Conservation (phyloP, 805 yeast species). For the Schizosaccharomyces osmophilus region DNA sequence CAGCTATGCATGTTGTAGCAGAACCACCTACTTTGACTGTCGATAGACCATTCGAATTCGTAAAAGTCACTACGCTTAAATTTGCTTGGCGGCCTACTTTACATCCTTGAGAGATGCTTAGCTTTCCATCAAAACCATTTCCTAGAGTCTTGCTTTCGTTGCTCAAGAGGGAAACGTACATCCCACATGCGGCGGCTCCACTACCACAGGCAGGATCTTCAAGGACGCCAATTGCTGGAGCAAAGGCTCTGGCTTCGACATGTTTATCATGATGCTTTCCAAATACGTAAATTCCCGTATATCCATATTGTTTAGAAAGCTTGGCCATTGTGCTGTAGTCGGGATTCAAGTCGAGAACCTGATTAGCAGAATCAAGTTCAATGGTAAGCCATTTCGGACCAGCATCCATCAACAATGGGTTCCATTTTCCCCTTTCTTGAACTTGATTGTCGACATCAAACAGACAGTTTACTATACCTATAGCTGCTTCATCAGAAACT, state of each 20-base stretch:
- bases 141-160: too few relatives aligned
- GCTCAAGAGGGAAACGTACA: neutral
- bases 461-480: neutral
- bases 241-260: neutral
- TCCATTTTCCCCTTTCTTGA: neutral
- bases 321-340: neutral
- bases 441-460: neutral
- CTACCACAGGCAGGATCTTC: neutral
- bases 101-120: too few relatives aligned
- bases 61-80: too few relatives aligned
- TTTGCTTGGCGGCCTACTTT: too few relatives aligned
- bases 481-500: neutral
- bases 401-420: neutral
- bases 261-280: neutral
- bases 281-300: neutral
- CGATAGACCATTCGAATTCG: too few relatives aligned
- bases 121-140: too few relatives aligned
- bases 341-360: neutral
- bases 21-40: too few relatives aligned
- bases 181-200: neutral
- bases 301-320: neutral
- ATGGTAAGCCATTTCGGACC: neutral
- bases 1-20: too few relatives aligned
- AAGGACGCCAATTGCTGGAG: neutral
- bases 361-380: neutral